Percentiles rank a stretch among this genome's conserved stretches.
These are phyloP conservation scores for Pleurotus pulmonarius DNA, from an alignment of 768 basidiomycete genomes.

Conservation along the genomic window DNA sequence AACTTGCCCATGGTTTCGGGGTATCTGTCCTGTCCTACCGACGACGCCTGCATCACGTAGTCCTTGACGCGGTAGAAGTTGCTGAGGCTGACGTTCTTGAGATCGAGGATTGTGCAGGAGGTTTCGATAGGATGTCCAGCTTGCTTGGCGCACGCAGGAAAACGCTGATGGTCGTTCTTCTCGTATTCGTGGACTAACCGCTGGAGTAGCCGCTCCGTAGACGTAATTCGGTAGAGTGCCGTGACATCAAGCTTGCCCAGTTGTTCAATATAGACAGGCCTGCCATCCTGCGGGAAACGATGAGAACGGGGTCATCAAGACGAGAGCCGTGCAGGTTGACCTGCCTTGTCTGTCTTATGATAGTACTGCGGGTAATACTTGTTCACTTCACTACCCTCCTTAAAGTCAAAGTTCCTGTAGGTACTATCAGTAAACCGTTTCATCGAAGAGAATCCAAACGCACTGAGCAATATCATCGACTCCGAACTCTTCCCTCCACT, in stretches of 20 bases:
- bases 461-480: constrained; percentile 73
- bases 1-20: constrained; percentile 97
- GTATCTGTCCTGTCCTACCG: constrained; percentile 87
- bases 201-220: constrained; percentile 82
- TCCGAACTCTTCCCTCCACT: constrained; percentile 87
- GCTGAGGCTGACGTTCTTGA: constrained; percentile 62
- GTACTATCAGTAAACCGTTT: background rate
- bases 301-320: no score
- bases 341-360: constrained; percentile 91
- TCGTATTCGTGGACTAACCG: constrained; percentile 94
- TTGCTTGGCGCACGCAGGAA: constrained; percentile 70
- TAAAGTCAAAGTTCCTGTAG: constrained; percentile 78
- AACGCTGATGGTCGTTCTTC: constrained; percentile 73
- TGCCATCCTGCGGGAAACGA: constrained; percentile 87
- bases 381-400: constrained; percentile 57
- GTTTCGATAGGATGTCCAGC: constrained; percentile 92
- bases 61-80: constrained; percentile 92
- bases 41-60: constrained; percentile 73
- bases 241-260: constrained; percentile 85
- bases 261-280: constrained; percentile 93
- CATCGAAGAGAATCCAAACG: constrained; percentile 19
- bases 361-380: constrained; percentile 96
- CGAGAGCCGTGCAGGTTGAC: background rate
- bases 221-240: constrained; percentile 78
- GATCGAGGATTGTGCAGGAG: constrained; percentile 95